Evolutionary conservation across 2,329 filamentous ascomycete species (phyloP).

Genomic region (Alternaria hordeiaustralica): DNA sequence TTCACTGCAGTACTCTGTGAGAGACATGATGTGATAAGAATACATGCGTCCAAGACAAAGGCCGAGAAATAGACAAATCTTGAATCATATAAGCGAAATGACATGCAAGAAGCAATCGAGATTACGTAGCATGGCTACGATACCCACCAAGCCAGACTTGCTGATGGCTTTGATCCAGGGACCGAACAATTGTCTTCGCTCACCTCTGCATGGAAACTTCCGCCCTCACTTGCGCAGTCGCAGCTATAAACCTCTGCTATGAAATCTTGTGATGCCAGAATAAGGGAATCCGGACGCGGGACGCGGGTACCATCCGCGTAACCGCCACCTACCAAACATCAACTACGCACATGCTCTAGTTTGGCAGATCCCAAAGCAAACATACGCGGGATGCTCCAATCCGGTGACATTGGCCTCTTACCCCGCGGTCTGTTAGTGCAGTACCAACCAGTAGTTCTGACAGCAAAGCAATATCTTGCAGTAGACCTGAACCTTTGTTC

Average conservation of each 20-base stretch:
- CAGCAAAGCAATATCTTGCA: background rate
- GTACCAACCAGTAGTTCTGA: background rate
- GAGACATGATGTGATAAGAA: background rate
- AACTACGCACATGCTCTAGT: background rate
- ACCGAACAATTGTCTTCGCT: background rate
- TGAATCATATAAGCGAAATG: background rate
- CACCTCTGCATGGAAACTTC: background rate
- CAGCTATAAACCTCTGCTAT: background rate
- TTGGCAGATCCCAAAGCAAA: background rate
- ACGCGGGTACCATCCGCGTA: background rate
- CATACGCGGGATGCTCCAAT: background rate
- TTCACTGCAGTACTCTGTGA: background rate
- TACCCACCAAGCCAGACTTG: background rate
- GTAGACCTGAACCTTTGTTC: background rate
- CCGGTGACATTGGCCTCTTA: background rate
- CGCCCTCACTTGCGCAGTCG: background rate
- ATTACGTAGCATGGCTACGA: background rate
- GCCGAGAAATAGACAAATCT: background rate
- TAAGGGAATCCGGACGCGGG: background rate
- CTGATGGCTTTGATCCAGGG: background rate
- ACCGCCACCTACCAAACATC: constrained; percentile 1
- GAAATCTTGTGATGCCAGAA: background rate
- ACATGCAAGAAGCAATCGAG: background rate
- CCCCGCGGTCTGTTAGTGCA: background rate
- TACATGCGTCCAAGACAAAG: background rate